These are phyloP conservation scores for Xylaria sp. DNA, from an alignment of 2,329 filamentous ascomycete genomes.

Conservation along the genomic window DNA sequence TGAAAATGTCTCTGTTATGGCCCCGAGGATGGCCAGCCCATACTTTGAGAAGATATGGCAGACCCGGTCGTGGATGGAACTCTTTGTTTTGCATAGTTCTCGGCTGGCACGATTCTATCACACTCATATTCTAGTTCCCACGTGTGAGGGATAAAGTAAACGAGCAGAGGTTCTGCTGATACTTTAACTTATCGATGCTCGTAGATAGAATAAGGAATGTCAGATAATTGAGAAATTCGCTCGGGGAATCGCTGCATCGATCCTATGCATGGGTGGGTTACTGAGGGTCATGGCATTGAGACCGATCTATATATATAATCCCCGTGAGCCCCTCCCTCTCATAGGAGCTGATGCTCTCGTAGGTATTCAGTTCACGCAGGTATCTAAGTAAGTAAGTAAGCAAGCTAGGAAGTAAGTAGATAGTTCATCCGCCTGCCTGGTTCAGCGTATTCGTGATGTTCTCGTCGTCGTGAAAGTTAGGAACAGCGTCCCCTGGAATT, in stretches of 20 bases:
- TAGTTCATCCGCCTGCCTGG: conserved; percentile 38
- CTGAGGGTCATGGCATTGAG: conserved; percentile 76
- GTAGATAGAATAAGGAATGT: conserved; percentile 73
- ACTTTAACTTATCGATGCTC: conserved; percentile 71
- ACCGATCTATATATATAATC: conserved; percentile 57
- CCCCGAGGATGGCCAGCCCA: conserved; percentile 71
- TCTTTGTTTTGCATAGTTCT: neutral
- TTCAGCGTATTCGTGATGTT: conserved; percentile 76
- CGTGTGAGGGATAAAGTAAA: neutral
- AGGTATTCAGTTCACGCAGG: neutral
- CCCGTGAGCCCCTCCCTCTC: conserved; percentile 3
- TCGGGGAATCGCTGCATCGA: conserved; percentile 70
- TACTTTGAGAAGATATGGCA: conserved; percentile 73
- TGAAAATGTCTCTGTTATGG: conserved; percentile 69
- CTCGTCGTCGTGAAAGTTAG: conserved; percentile 73
- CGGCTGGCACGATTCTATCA: neutral
- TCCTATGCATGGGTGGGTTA: conserved; percentile 77
- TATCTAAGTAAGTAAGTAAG: no score
- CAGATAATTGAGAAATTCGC: conserved; percentile 69
- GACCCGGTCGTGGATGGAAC: conserved; percentile 65
- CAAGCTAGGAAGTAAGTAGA: no score
- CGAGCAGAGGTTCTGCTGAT: conserved; percentile 11
- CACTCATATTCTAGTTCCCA: neutral
- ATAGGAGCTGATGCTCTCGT: neutral
- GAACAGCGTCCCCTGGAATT: conserved; percentile 75